A percentile compares a stretch with the other conserved stretches of the same genome.
Evolutionary conservation across 1,139 yeast genomes (phyloP).

Genomic region (Sugiyamaella paludigena): DNA sequence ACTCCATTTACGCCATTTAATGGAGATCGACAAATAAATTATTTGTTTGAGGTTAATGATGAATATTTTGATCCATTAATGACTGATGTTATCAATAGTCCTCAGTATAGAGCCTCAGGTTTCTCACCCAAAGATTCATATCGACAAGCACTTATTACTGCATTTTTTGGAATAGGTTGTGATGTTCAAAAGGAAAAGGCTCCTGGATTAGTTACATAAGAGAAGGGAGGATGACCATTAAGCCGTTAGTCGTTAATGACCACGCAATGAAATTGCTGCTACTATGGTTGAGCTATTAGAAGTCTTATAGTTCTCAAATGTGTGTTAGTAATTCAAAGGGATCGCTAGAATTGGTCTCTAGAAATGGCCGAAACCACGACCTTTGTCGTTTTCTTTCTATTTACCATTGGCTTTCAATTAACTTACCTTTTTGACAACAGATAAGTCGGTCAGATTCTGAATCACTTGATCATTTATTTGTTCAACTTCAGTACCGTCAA

Average conservation of each 20-base stretch:
- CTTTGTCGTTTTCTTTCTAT: too few relatives aligned
- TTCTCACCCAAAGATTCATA: constrained; percentile 70
- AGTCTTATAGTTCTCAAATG: constrained; percentile 28
- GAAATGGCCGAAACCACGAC: too few relatives aligned
- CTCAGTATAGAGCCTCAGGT: constrained; percentile 81
- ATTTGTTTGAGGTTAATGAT: constrained; percentile 45
- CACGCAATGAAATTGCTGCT: constrained; percentile 15
- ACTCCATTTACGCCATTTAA: constrained; percentile 91
- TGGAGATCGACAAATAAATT: constrained; percentile 73
- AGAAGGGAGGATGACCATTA: too few relatives aligned
- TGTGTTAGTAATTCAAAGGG: background rate
- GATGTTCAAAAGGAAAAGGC: constrained; percentile 65
- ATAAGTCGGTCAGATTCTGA: constrained; percentile 34
- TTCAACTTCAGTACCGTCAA: constrained; percentile 28
- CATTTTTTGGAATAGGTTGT: constrained; percentile 87
- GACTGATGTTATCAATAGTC: constrained; percentile 57
- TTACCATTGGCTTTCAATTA: too few relatives aligned
- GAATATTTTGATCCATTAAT: constrained; percentile 62
- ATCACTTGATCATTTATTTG: constrained; percentile 39
- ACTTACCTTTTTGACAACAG: constrained; percentile 36
- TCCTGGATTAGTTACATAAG: background rate
- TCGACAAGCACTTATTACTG: constrained; percentile 77
- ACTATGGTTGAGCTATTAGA: constrained; percentile 10
- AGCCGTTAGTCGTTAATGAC: too few relatives aligned
- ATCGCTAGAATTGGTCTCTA: too few relatives aligned